A percentile compares a stretch with the other conserved stretches of the same genome.
These are phyloP conservation scores for Pleurotus cornucopiae DNA, from an alignment of 768 basidiomycete genomes.

Conservation along the genomic window DNA sequence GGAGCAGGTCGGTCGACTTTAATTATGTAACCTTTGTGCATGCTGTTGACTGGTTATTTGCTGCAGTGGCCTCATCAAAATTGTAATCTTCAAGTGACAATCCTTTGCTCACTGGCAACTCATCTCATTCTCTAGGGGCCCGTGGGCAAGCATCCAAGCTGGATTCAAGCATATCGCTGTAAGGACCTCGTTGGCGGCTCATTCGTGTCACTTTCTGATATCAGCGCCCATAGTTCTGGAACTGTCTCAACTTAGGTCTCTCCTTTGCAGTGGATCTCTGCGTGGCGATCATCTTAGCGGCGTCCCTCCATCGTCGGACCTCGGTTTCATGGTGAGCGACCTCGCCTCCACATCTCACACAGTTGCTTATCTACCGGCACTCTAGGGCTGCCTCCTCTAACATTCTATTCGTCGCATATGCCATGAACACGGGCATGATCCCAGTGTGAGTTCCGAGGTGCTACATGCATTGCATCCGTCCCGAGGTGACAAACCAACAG, in stretches of 20 bases:
- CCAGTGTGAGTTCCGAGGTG: not conserved
- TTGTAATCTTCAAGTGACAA: too few species aligned
- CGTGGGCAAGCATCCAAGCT: not conserved
- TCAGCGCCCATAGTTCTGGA: not conserved
- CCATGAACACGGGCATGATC: conserved; percentile 5
- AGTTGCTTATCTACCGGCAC: not conserved
- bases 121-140: not conserved
- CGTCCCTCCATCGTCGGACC: not conserved
- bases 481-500: not conserved
- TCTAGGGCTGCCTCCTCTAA: not conserved
- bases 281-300: not conserved
- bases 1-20: too few species aligned
- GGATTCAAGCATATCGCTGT: not conserved
- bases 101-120: too few species aligned
- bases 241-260: not conserved
- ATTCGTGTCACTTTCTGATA: not conserved
- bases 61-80: too few species aligned
- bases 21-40: too few species aligned
- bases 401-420: conserved; percentile 2
- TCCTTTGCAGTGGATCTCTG: not conserved
- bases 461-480: too few species aligned
- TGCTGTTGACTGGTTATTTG: too few species aligned
- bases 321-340: not conserved
- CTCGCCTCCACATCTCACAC: not conserved
- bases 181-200: not conserved